Evolutionary conservation across 2,329 filamentous ascomycete species (phyloP).

Genomic region (Penicillium sp.): DNA sequence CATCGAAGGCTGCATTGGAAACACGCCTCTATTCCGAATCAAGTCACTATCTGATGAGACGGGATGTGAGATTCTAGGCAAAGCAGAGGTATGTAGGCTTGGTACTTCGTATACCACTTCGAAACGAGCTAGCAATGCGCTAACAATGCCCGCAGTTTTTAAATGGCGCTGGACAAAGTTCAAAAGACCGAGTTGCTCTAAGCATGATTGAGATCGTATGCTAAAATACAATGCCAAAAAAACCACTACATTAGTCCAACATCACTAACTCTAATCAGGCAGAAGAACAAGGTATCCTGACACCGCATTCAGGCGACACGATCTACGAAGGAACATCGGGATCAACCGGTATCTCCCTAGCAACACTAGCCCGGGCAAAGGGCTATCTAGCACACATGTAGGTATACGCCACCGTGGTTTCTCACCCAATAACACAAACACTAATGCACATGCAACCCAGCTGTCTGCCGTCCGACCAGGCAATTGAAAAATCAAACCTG

Average conservation of each 20-base stretch:
- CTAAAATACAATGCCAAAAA: not conserved
- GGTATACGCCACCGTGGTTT: constrained; percentile 13
- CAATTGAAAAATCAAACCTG: constrained; percentile 77
- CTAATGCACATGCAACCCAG: constrained; percentile 24
- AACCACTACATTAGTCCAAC: not conserved
- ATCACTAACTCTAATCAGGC: constrained; percentile 44
- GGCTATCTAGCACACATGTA: constrained; percentile 87
- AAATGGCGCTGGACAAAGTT: constrained; percentile 85
- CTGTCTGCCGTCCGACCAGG: constrained; percentile 92
- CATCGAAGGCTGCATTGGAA: constrained; percentile 84
- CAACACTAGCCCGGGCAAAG: constrained; percentile 73
- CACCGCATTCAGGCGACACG: constrained; percentile 74
- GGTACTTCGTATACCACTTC: not conserved
- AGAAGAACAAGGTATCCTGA: constrained; percentile 66
- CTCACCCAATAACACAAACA: not conserved
- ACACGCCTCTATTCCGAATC: constrained; percentile 81
- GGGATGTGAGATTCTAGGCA: constrained; percentile 80
- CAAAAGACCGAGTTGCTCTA: constrained; percentile 89
- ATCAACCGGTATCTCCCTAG: constrained; percentile 89
- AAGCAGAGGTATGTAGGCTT: constrained; percentile 61
- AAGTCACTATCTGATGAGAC: constrained; percentile 77
- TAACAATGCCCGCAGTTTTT: constrained; percentile 52
- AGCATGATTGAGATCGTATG: constrained; percentile 65
- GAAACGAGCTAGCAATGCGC: not conserved
- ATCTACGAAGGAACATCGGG: constrained; percentile 97